These are phyloP conservation scores for Flaveria ramosissima DNA, from an alignment of 129 eudicot genomes.

Conservation along the genomic window DNA sequence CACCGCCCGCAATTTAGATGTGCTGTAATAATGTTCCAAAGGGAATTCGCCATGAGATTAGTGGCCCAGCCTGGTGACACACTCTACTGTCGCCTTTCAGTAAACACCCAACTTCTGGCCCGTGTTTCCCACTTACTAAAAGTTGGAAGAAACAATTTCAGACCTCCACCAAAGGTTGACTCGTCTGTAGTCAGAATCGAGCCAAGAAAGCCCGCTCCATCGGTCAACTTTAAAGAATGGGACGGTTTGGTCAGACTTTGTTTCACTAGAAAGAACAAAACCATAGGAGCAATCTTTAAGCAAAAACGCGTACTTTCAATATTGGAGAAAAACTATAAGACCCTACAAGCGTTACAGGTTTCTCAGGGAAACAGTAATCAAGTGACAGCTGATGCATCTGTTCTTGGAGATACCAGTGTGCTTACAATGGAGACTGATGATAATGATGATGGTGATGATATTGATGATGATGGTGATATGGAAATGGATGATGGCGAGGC, in stretches of 20 bases:
- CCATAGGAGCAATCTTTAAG: constrained; percentile 67
- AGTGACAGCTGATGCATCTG: constrained; percentile 48
- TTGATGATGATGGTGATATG: constrained; percentile 49
- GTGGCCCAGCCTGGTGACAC: constrained; percentile 91
- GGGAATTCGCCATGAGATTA: constrained; percentile 94
- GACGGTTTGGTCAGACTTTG: constrained; percentile 80
- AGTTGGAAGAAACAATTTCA: constrained; percentile 84
- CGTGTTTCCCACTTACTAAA: constrained; percentile 80
- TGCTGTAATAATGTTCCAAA: constrained; percentile 87
- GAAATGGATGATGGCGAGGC: constrained; percentile 55
- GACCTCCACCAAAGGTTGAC: constrained; percentile 96
- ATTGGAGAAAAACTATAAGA: constrained; percentile 79
- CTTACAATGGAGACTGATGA: constrained; percentile 47
- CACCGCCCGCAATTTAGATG: constrained; percentile 75
- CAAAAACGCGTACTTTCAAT: constrained; percentile 57
- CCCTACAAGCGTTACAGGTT: constrained; percentile 65
- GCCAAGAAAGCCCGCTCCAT: constrained; percentile 78
- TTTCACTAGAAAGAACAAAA: constrained; percentile 78
- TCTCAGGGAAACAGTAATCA: constrained; percentile 38
- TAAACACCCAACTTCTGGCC: constrained; percentile 75
- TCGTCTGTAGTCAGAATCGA: constrained; percentile 91
- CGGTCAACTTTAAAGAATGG: constrained; percentile 80
- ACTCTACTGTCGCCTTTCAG: constrained; percentile 87
- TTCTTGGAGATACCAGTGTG: constrained; percentile 53
- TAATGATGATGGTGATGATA: constrained; percentile 43